These are phyloP conservation scores for Backusella circina DNA, from an alignment of 192 early-diverging fungal genomes.

Conservation along the genomic window DNA sequence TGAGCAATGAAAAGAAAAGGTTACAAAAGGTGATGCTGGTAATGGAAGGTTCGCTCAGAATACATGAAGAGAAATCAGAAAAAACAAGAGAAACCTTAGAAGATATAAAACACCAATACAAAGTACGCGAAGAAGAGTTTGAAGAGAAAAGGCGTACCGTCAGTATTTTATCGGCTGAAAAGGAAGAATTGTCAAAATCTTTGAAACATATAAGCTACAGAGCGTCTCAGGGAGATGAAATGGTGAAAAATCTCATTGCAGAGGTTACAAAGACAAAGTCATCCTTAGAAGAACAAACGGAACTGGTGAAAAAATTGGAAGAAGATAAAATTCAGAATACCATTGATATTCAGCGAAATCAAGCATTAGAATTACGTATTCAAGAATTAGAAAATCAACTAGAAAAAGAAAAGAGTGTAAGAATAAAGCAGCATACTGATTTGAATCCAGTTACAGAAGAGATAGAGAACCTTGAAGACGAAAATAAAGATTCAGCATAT, in stretches of 20 bases:
- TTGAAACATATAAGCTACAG: constrained; percentile 4
- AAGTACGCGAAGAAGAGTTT: constrained; percentile 24
- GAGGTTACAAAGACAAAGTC: constrained; percentile 10
- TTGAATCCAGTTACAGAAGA: not conserved
- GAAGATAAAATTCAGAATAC: not conserved
- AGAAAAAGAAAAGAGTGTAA: not conserved
- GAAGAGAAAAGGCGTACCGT: constrained; percentile 17
- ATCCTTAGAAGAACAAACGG: constrained; percentile 1
- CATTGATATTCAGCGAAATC: constrained; percentile 6
- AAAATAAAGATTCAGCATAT: not conserved
- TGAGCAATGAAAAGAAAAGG: constrained; percentile 22
- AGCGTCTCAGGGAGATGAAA: constrained; percentile 8
- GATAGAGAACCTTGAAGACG: not conserved
- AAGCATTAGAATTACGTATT: not conserved
- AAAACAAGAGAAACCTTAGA: constrained; percentile 9
- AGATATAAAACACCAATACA: constrained; percentile 22
- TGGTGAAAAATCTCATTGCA: not conserved
- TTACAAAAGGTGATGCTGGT: constrained; percentile 18
- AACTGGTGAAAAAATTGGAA: not conserved
- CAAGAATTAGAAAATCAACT: not conserved
- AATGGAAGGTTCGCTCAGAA: constrained; percentile 18
- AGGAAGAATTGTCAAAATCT: not conserved
- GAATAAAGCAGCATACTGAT: not conserved
- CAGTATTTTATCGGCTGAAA: constrained; percentile 7
- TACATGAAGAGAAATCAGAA: constrained; percentile 22